A percentile compares a stretch with the other conserved stretches of the same genome.
phyloP scores from a whole-genome alignment of 2,329 filamentous ascomycete species.

The Aureobasidium sp. region DNA sequence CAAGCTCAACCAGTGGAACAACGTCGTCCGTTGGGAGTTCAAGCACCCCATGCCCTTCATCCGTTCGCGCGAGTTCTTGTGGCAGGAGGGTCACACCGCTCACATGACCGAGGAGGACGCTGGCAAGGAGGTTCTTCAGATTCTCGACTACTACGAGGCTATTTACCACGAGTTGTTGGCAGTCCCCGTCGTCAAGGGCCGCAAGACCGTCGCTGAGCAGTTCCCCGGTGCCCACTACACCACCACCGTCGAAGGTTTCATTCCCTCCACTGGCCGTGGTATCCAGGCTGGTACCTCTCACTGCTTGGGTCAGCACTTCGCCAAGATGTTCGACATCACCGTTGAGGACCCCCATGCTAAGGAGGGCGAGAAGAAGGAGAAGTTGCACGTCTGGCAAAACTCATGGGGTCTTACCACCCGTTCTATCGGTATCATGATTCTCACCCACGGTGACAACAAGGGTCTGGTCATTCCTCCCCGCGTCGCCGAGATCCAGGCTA shows the following conservation, averaged over 20 bases:
- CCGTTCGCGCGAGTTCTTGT: slow-evolving; percentile 87
- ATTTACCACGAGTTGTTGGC: slow-evolving; percentile 92
- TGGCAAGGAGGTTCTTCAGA: slow-evolving; percentile 79
- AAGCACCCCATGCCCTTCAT: slow-evolving; percentile 84
- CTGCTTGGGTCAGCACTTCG: slow-evolving; percentile 94
- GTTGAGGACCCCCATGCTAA: slow-evolving; percentile 79
- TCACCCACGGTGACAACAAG: slow-evolving; percentile 95
- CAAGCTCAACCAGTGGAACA: no score
- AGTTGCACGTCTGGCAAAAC: slow-evolving; percentile 94
- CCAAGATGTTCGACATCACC: slow-evolving; percentile 98
- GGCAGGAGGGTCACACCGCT: slow-evolving; percentile 95
- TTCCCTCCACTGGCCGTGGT: slow-evolving; percentile 87
- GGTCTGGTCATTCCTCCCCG: slow-evolving; percentile 88
- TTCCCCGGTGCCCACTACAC: slow-evolving; percentile 96
- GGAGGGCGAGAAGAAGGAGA: slow-evolving; percentile 62
- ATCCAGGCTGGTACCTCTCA: slow-evolving; percentile 96
- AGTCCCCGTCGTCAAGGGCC: slow-evolving; percentile 85
- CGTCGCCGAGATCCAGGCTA: slow-evolving; percentile 74
- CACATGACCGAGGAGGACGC: slow-evolving; percentile 79
- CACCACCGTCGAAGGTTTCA: slow-evolving; percentile 93
- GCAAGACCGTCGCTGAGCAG: slow-evolving; percentile 96
- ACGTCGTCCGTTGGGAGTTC: slow-evolving; percentile 89
- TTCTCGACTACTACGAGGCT: slow-evolving; percentile 83
- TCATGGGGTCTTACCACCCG: slow-evolving; percentile 97
- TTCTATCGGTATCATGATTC: slow-evolving; percentile 97